Evolutionary conservation across 2,329 filamentous ascomycete genomes (phyloP), one percentile per base, ranked within the genome.

Genomic region (Fusarium coicis): DNA sequence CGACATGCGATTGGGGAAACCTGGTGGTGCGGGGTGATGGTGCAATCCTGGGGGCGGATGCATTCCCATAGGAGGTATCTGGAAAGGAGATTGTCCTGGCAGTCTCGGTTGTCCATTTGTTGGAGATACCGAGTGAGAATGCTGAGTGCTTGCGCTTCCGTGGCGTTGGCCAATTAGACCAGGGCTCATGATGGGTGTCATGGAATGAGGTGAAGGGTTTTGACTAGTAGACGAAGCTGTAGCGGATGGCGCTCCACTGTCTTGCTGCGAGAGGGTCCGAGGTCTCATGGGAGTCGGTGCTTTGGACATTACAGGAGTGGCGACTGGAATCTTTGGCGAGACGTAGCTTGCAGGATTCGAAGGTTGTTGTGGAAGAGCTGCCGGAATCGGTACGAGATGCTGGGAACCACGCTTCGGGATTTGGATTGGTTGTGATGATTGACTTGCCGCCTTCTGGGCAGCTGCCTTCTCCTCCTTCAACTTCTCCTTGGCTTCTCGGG

Each of bases 271-370:
- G 52, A 90, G 84, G 68, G 95, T 93, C 62, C 94, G 91, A 42
- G 91, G 88, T 70, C 93, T 92, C 73, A 91, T 92, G 14, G 95
- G 93, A 18, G 93, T 95, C 10, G 94, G 91, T 26, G 92, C 91
- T 80, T 97, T 97, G 18, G 95, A 91, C 52, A 97, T 84, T 32
- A 91, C 92, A 12, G 96, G 96, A 39, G 93, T 96, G 15, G 93
- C 93, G 68, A 94, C 87, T 34, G 92, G 85, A 56, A 96, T 89
- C 79, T 94, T 93, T 12, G 96, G 96, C 21, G 96, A 98, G 53
- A 91, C 90, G 72, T 92, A 87, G 66, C 84, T 87, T 37, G 88
- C 85, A 60, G 87, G 84, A 66, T 87, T 87, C 53, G 88, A 81
- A 50, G 88, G 86, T 72, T 92, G 91, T 59, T 91, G 87, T 72